Evolutionary conservation across 164 flowering plant genomes (phyloP), one percentile per base, ranked within the genome.

Genomic region (Umbellularia californica): DNA sequence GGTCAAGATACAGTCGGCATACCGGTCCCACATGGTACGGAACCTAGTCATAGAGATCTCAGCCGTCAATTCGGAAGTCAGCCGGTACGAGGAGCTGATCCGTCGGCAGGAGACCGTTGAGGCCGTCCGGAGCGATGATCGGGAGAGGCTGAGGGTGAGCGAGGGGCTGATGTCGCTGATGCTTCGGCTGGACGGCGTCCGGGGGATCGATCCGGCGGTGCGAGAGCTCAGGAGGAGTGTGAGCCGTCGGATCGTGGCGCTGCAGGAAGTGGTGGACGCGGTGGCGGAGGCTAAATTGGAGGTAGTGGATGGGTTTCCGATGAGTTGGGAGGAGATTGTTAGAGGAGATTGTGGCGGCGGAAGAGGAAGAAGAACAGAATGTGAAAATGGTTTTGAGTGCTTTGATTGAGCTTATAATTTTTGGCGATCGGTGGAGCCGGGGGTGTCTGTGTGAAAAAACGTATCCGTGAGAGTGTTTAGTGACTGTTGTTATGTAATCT

Each of bases 81-180:
- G 77, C 58, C 77, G 71, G 24, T 78, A 89, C 25, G 83, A 92
- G 72, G 76, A 76, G 71, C 68, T 84, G 51, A 87, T 93, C 84
- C 95, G 90, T 51, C 81, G 79, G 70, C 97, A 90, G 88, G 97
- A 93, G 3, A 95, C 97, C 6, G 97, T 93, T 14, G 98, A 93
- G 74, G 80, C 89, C 33, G 82, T 93, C n/a, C 82, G 97, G 71
- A 73, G 76, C 74, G 79, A 81, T 75, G 86, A 84, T 2, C 81
- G 79, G 13, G 94, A 91, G 86, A 81, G 81, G 77, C 74, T 88
- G 65, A 83, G 81, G 80, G 75, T 95, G 78, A 90, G 88, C 82
- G 98, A 95, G 85, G 86, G 89, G 12, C 71, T 95, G 76, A 95
- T 95, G 98, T 30, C 77, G 19, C 74, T 93, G 81, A 80, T 95